Percentiles rank a stretch among this genome's conserved stretches.
Evolutionary conservation across 2,329 filamentous ascomycete species (phyloP).

Genomic region (Moelleriella libera): DNA sequence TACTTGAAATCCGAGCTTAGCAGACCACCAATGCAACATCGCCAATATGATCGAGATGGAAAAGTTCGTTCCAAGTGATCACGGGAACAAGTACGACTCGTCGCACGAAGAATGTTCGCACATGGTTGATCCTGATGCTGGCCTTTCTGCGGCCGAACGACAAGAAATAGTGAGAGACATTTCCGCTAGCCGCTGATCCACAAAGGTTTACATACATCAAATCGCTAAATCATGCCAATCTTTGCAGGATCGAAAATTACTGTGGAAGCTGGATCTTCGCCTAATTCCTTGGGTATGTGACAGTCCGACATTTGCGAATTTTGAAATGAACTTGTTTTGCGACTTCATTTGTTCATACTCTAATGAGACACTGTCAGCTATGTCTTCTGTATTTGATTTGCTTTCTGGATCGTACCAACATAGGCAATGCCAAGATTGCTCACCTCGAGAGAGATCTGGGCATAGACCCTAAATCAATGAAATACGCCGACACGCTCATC

Average conservation of each 20-base stretch:
- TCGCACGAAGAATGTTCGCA: slow-evolving; percentile 14
- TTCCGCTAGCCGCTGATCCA: background rate
- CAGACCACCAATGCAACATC: no score
- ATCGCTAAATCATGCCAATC: background rate
- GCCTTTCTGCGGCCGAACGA: slow-evolving; percentile 47
- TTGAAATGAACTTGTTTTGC: no score
- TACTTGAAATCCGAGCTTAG: no score
- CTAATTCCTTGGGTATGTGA: slow-evolving; percentile 43
- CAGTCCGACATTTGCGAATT: background rate
- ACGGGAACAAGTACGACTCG: slow-evolving; percentile 12
- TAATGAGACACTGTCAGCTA: slow-evolving; percentile 25
- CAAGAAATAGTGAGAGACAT: slow-evolving; percentile 39
- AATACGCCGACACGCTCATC: slow-evolving; percentile 64
- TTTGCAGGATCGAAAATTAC: slow-evolving; percentile 42
- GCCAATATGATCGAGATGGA: slow-evolving; percentile 18
- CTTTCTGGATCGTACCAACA: slow-evolving; percentile 66
- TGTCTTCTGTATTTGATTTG: slow-evolving; percentile 60
- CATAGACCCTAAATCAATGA: slow-evolving; percentile 42
- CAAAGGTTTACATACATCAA: no score
- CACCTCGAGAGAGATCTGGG: slow-evolving; percentile 22
- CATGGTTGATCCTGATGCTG: slow-evolving; percentile 37
- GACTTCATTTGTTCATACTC: background rate
- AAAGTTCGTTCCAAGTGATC: slow-evolving; percentile 8
- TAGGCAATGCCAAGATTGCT: slow-evolving; percentile 54
- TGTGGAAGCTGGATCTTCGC: slow-evolving; percentile 46